These are phyloP conservation scores for Onygena corvina DNA, from an alignment of 2,329 filamentous ascomycete genomes.

Conservation along the genomic window DNA sequence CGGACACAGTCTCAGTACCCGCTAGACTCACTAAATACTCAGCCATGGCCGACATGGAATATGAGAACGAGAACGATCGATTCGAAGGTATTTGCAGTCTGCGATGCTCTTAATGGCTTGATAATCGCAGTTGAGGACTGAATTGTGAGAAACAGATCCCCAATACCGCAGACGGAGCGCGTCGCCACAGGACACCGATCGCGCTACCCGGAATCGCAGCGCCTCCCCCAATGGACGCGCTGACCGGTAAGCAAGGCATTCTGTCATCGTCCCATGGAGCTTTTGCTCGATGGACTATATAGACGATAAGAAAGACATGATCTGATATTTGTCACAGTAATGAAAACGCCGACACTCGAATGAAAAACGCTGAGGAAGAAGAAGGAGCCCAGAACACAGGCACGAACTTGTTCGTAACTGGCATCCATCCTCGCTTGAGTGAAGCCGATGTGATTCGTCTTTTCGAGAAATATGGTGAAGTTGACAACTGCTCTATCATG, in stretches of 20 bases:
- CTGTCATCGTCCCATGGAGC: constrained; percentile 1
- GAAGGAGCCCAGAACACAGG: constrained; percentile 80
- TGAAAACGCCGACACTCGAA: constrained; percentile 25
- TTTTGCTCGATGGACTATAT: background rate
- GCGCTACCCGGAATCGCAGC: constrained; percentile 48
- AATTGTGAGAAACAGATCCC: constrained; percentile 39
- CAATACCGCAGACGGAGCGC: constrained; percentile 56
- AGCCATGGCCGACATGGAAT: constrained; percentile 40
- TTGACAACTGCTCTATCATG: constrained; percentile 99
- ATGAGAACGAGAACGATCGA: constrained; percentile 52
- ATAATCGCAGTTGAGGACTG: constrained; percentile 6
- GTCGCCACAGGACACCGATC: constrained; percentile 49
- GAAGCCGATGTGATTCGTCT: constrained; percentile 87
- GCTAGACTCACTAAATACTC: background rate
- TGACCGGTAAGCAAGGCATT: constrained; percentile 34
- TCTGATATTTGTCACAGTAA: constrained; percentile 8
- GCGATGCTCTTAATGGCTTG: background rate
- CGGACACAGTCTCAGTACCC: background rate
- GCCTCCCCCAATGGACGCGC: constrained; percentile 50
- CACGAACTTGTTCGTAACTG: constrained; percentile 97
- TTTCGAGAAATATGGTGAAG: constrained; percentile 97
- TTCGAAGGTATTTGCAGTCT: constrained; percentile 48
- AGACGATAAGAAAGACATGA: background rate
- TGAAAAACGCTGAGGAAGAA: constrained; percentile 45
- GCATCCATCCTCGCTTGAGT: constrained; percentile 82